Evolutionary conservation across 2,329 filamentous ascomycete species (phyloP).

Genomic region (Beauveria bassiana): DNA sequence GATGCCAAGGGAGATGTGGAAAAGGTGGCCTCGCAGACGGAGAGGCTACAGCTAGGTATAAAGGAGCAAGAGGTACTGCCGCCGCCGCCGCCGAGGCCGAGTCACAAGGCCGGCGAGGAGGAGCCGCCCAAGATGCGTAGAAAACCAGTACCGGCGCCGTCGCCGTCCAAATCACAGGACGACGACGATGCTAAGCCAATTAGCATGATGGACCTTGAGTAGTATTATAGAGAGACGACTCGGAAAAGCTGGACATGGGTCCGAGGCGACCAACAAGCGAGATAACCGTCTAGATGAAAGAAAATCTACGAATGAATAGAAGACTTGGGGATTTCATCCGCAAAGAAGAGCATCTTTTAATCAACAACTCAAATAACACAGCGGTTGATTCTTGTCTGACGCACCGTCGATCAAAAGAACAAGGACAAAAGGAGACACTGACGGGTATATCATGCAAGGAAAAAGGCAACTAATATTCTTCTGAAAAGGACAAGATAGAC

Average conservation of each 20-base stretch:
- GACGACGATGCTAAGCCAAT: background rate
- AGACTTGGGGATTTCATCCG: no score
- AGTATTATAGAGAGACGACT: background rate
- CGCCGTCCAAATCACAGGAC: background rate
- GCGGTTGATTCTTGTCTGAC: no score
- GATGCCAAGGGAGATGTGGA: background rate
- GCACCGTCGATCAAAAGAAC: background rate
- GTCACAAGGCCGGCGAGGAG: background rate
- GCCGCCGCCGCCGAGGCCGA: background rate
- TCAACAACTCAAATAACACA: no score
- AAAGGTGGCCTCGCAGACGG: background rate
- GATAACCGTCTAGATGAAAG: no score
- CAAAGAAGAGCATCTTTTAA: no score
- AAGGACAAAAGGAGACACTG: background rate
- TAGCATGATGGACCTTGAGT: background rate
- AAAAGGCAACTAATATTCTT: background rate
- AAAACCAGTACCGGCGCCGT: background rate
- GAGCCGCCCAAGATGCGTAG: background rate
- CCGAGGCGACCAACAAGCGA: no score
- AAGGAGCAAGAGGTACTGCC: background rate
- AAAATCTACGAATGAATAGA: no score
- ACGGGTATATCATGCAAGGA: background rate
- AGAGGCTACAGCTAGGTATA: background rate
- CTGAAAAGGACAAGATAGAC: background rate
- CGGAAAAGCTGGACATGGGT: background rate